Conservation (phyloP, 2,329 filamentous ascomycete genomes). For the Orbilia oligospora region DNA sequence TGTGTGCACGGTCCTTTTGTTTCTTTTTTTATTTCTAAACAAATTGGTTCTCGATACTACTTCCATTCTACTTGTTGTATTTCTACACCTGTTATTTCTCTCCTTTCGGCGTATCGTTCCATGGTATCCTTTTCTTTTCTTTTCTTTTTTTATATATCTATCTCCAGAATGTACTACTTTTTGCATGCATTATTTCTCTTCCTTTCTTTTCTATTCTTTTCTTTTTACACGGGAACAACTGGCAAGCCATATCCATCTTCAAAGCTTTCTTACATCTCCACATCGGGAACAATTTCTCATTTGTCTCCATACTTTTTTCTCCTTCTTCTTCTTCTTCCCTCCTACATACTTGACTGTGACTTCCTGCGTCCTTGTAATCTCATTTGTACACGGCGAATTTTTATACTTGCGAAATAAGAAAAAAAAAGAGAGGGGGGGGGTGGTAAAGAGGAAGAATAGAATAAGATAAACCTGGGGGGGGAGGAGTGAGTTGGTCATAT, state of each 20-base stretch:
- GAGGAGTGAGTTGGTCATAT: not conserved
- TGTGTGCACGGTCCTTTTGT: not conserved
- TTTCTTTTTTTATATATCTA: slow-evolving; percentile 8
- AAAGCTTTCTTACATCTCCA: slow-evolving; percentile 6
- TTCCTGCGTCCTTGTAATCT: slow-evolving; percentile 20
- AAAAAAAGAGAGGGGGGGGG: not conserved
- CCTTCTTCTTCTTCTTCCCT: not conserved
- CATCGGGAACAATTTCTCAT: slow-evolving; percentile 16
- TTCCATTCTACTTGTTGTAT: slow-evolving; percentile 53
- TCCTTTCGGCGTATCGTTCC: slow-evolving; percentile 41
- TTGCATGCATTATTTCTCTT: slow-evolving; percentile 1
- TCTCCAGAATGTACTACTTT: slow-evolving; percentile 45
- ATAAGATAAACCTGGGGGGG: not conserved
- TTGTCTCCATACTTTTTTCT: not conserved
- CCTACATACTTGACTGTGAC: not conserved
- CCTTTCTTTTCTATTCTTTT: too few relatives aligned
- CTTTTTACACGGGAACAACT: slow-evolving; percentile 18
- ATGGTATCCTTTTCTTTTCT: slow-evolving; percentile 17
- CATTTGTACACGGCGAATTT: slow-evolving; percentile 23
- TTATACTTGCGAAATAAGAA: slow-evolving; percentile 9
- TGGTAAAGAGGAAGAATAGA: not conserved
- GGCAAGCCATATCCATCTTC: slow-evolving; percentile 35
- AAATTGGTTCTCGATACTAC: slow-evolving; percentile 1
- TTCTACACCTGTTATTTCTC: slow-evolving; percentile 41
- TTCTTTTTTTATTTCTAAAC: slow-evolving; percentile 6